phyloP scores from a whole-genome alignment of 164 flowering plant genomes.

The Vitis rupestris region DNA sequence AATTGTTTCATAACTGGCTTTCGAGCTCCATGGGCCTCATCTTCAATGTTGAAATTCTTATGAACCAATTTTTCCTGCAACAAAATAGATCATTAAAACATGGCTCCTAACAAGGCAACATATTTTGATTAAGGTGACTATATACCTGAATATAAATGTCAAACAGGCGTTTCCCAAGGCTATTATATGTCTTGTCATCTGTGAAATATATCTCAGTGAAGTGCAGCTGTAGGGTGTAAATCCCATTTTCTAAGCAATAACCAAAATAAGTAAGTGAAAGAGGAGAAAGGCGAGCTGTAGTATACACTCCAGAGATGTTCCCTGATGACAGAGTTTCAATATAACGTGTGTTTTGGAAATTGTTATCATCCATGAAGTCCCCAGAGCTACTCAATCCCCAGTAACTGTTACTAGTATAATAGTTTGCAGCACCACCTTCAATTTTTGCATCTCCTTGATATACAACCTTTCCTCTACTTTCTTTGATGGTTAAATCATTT shows the following conservation, averaged over 20 bases:
- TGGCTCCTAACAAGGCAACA: background rate
- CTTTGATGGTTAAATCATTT: slow-evolving; percentile 26
- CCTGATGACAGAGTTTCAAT: slow-evolving; percentile 19
- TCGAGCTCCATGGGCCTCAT: slow-evolving; percentile 38
- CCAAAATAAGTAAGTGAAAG: slow-evolving; percentile 60
- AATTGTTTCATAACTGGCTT: slow-evolving; percentile 24
- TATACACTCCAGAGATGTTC: slow-evolving; percentile 43
- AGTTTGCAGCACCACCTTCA: slow-evolving; percentile 51
- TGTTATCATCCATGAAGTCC: slow-evolving; percentile 62
- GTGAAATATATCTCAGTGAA: slow-evolving; percentile 73
- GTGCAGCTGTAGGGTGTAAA: slow-evolving; percentile 57
- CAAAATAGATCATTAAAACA: slow-evolving; percentile 3
- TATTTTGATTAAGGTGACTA: background rate
- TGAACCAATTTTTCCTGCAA: slow-evolving; percentile 38
- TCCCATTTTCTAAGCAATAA: slow-evolving; percentile 55
- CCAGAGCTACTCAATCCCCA: slow-evolving; percentile 89
- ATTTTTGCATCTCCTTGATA: slow-evolving; percentile 57
- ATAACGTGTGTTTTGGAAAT: slow-evolving; percentile 34
- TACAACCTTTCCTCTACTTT: slow-evolving; percentile 9
- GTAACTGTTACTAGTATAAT: slow-evolving; percentile 18
- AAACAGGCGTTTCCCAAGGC: slow-evolving; percentile 73
- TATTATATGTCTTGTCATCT: slow-evolving; percentile 43
- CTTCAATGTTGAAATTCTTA: slow-evolving; percentile 54
- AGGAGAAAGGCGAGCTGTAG: slow-evolving; percentile 65
- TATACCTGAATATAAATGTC: slow-evolving; percentile 70